Percentiles rank a stretch among this genome's conserved stretches.
Evolutionary conservation across 2,329 filamentous ascomycete species (phyloP).

Genomic region (Anthostomella pinea): DNA sequence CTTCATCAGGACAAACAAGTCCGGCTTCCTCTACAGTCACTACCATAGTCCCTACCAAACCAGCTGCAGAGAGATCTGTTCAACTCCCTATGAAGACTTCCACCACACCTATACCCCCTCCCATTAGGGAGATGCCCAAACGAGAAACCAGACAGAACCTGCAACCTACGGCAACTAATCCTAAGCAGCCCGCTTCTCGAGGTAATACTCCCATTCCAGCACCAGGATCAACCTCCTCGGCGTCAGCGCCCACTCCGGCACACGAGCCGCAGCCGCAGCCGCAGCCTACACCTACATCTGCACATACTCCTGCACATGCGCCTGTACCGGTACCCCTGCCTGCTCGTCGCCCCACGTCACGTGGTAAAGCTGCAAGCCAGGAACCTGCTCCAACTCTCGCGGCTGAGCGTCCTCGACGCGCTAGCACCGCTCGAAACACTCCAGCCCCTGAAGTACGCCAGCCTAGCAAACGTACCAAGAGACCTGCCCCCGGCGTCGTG

Average conservation of each 20-base stretch:
- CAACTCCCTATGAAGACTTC: conserved; percentile 34
- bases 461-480: conserved; percentile 59
- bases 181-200: conserved; percentile 28
- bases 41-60: conserved; percentile 35
- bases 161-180: conserved; percentile 31
- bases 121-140: conserved; percentile 34
- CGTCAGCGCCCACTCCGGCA: conserved; percentile 3
- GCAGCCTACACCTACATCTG: too few relatives aligned
- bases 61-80: conserved; percentile 41
- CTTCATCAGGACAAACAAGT: conserved; percentile 26
- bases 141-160: conserved; percentile 47
- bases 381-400: conserved; percentile 49
- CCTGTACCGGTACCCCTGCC: too few relatives aligned
- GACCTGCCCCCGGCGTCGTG: conserved; percentile 70
- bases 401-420: conserved; percentile 51
- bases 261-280: conserved; percentile 3
- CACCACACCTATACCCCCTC: conserved; percentile 37
- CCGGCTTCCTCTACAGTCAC: conserved; percentile 35
- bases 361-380: conserved; percentile 51
- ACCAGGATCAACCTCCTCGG: conserved; percentile 13
- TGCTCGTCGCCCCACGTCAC: conserved; percentile 47
- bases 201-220: conserved; percentile 34
- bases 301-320: too few relatives aligned
- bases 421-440: conserved; percentile 57
- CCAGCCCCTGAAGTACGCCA: conserved; percentile 47